Percentiles rank a stretch among this genome's conserved stretches.
Conservation (phyloP, 257 asterid genomes). For the Nicotiana knightiana region DNA sequence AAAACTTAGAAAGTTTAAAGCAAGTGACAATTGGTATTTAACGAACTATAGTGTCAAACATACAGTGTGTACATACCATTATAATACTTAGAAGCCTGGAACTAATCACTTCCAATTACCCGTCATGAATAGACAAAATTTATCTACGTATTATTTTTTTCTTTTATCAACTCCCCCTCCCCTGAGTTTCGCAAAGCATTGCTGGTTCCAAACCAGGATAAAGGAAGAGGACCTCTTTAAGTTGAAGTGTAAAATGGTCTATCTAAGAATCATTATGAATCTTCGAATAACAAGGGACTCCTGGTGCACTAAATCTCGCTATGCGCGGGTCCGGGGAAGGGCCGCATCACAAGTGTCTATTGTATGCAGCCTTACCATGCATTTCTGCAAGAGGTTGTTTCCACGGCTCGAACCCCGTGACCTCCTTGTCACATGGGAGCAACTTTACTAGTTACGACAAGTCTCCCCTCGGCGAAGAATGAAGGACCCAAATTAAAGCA, state of each 20-base stretch:
- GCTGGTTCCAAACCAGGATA: neutral
- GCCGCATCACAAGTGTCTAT: no score
- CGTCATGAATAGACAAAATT: neutral
- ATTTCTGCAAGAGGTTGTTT: no score
- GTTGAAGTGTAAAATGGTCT: neutral
- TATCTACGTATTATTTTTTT: neutral
- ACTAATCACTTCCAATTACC: neutral
- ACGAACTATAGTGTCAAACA: neutral
- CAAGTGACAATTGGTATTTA: neutral
- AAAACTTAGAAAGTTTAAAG: neutral
- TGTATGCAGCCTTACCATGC: no score
- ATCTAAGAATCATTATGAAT: neutral
- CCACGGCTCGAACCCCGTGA: no score
- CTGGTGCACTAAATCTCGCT: no score
- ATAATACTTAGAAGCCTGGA: neutral
- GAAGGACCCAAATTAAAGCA: neutral
- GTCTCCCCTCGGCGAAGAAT: neutral
- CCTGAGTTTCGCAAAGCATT: neutral
- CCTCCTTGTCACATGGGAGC: no score
- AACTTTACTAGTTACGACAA: no score
- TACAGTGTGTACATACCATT: neutral
- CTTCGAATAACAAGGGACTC: no score
- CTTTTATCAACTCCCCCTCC: neutral
- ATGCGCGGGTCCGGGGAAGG: no score
- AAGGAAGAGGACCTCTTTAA: neutral